Evolutionary conservation across 2,329 filamentous ascomycete genomes (phyloP).

Genomic region (Pyrenophora seminiperda): DNA sequence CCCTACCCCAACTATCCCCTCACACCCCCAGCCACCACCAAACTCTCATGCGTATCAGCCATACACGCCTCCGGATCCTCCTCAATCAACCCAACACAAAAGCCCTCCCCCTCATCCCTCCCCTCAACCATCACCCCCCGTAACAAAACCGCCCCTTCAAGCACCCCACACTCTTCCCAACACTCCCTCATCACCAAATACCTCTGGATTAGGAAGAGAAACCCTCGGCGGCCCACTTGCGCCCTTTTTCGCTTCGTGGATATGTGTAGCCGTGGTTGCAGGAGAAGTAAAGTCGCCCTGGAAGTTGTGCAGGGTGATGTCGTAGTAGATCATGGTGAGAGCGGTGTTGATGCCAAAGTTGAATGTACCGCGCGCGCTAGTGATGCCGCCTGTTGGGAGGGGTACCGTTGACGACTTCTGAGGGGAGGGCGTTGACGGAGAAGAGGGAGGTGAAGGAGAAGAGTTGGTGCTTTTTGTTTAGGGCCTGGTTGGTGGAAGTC

Average conservation of each 20-base stretch:
- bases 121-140: constrained; percentile 49
- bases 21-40: constrained; percentile 59
- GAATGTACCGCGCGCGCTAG: constrained; percentile 56
- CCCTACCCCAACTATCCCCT: constrained; percentile 53
- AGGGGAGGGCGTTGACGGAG: constrained; percentile 54
- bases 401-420: constrained; percentile 57
- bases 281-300: constrained; percentile 58
- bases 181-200: constrained; percentile 13
- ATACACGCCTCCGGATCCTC: constrained; percentile 58
- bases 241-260: constrained; percentile 58
- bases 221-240: constrained; percentile 57
- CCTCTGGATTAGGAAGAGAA: constrained; percentile 34
- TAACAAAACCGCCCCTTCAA: constrained; percentile 34
- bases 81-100: constrained; percentile 59
- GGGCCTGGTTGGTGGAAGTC: too few species aligned
- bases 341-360: constrained; percentile 59
- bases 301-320: constrained; percentile 59
- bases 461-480: constrained; percentile 12
- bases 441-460: constrained; percentile 58
- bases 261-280: constrained; percentile 61
- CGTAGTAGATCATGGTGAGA: constrained; percentile 52
- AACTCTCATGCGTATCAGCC: constrained; percentile 59
- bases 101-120: constrained; percentile 55
- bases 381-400: constrained; percentile 49
- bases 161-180: constrained; percentile 33